Evolutionary conservation across 805 yeast genomes (phyloP), one percentile per base, ranked within the genome.

Genomic region (Sungouiozyma ichnusensis): DNA sequence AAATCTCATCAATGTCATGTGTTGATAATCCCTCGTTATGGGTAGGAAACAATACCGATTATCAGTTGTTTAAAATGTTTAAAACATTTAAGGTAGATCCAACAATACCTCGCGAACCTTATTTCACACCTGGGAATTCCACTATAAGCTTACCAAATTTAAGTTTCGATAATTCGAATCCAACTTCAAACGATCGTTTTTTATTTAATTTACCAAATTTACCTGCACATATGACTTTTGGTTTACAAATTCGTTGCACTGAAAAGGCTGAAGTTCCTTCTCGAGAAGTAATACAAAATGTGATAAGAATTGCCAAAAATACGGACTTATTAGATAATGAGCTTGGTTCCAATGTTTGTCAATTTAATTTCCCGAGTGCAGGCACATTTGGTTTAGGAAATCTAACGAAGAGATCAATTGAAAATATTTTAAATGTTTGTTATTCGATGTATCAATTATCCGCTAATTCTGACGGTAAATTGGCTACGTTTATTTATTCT

Each of bases 31-130:
- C 60, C 6, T 68, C 74, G 38, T 73, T 87, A 4, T 88, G 90
- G 88, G 69, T 81, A 40, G 97, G 97, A 2, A 90, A 88, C 54
- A 66, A 78, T 1, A 76, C 84, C 49, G 95, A 88, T 58, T 76
- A 69, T 54, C 79, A 77, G 46, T 61, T 60, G 3, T 54, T 58
- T 32, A 42, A 57, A 52, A 40, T 34, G 48, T 36, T 46, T 41
- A 40, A 52, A 11, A 36, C 29, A n/a, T 15, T 15, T 16, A 20
- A 20, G 16, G 11, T 5, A 2, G 38, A 16, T 16, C 8, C 37
- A 8, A 15, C 8, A 13, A 16, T 16, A 13, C 9, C 15, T 15
- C 29, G 29, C 18, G 33, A 55, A 4, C 72, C 68, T 11, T 77
- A 76, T 55, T 72, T 76, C 53, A 67, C 73, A 40, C 71, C 77